A percentile compares a stretch with the other conserved stretches of the same genome.
These are phyloP conservation scores for Stereocaulon alpinum DNA, from an alignment of 495 filamentous ascomycete species.

Conservation along the genomic window DNA sequence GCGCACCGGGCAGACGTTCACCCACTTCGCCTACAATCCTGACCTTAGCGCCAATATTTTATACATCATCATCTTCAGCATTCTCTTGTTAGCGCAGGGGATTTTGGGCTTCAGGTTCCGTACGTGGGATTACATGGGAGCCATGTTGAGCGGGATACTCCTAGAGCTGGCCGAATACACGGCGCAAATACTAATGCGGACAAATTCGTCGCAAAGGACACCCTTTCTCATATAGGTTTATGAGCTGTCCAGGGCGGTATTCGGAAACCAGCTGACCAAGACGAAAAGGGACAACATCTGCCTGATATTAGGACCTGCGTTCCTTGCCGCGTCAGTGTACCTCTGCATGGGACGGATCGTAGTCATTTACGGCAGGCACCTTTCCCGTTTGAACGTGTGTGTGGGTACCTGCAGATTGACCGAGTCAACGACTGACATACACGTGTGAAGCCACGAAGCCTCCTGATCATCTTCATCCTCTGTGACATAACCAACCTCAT, in stretches of 20 bases:
- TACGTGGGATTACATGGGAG: background rate
- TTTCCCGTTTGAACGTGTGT: constrained; percentile 42
- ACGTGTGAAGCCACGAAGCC: constrained; percentile 15
- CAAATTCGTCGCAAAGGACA: background rate
- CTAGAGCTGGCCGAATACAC: background rate
- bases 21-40: background rate
- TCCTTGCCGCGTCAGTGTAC: constrained; percentile 55
- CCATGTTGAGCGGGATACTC: background rate
- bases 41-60: background rate
- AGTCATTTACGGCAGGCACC: constrained; percentile 45
- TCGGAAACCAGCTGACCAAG: no score
- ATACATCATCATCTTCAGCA: background rate
- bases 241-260: no score
- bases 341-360: constrained; percentile 53
- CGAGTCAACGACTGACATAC: background rate
- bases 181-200: background rate
- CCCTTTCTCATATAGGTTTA: background rate
- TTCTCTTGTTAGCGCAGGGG: background rate
- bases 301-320: constrained; percentile 54
- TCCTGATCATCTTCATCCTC: constrained; percentile 41
- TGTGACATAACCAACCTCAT: constrained; percentile 54
- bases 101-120: background rate
- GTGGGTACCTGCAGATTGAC: constrained; percentile 21
- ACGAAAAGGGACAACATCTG: constrained; percentile 26
- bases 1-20: background rate